Evolutionary conservation across 2,329 filamentous ascomycete species (phyloP), one percentile per base, ranked within the genome.

Genomic region (Achaetomium macrosporum): DNA sequence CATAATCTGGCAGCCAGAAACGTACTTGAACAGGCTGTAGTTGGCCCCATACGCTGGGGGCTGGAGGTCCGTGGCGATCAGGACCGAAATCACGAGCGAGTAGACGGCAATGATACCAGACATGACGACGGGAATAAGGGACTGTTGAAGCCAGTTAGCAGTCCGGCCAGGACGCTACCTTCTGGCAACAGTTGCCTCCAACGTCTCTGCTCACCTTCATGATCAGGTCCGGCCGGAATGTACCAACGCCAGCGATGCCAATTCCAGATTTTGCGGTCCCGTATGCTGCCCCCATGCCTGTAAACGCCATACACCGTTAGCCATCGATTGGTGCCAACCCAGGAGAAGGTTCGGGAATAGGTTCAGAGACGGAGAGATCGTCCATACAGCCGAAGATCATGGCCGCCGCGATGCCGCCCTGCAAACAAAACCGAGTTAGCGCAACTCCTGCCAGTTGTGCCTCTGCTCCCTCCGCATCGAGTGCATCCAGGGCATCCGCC

Each of bases 71-170:
- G 90, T 87, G 51, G 90, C 89, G 69, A 99, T 99, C 62, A 99
- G 82, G 66, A 99, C 93, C 16, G 92, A 88, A 63, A 99, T 91
- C 65, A 99, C 93, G 63, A 99, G 87, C 47, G 91, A 89, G 75
- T 99, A 99, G 62, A 99, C 93, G 54, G 93, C 93, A 66, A 99
- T 90, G 69, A 99, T 99, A 82, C 93, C 93, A 64, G 93, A 95
- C 93, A 99, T 99, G 76, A 99, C 85, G 61, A 93, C 88, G 58
- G 88, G 88, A 62, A 92, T 91, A 49, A 92, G 76, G 53, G 86
- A 91, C 87, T 90, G 63, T 33, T 11, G 6, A 55, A 29, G 30
- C 31, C 20, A 40, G 31, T 50, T 40, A 55, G 50, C 49, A 33
- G 15, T 16, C 33, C 16, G 13, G 35, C 2, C 3, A 8, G 15